A percentile compares a stretch with the other conserved stretches of the same genome.
Evolutionary conservation across 306 rosid genomes (phyloP).

Genomic region (Geum urbanum): DNA sequence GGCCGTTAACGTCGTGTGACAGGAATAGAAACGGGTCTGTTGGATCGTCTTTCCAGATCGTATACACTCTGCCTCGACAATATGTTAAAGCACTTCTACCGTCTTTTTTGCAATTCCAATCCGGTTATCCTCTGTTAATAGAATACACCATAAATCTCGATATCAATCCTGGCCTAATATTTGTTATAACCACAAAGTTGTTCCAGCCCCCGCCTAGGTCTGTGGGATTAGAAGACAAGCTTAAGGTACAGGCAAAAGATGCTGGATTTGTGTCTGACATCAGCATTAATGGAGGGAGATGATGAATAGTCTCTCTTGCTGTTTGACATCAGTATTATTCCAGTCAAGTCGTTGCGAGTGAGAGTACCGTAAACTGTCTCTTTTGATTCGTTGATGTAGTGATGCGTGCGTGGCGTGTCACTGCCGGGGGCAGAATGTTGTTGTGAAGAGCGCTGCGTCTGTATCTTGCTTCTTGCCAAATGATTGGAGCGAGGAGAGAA

Average conservation of each 20-base stretch:
- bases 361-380: too few species aligned
- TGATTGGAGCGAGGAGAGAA: too few species aligned
- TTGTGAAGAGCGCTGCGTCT: too few species aligned
- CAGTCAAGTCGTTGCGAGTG: too few species aligned
- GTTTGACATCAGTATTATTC: too few species aligned
- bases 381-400: too few species aligned
- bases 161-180: too few species aligned
- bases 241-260: background rate
- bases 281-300: background rate
- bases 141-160: background rate
- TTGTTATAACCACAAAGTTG: background rate
- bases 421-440: too few species aligned
- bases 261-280: background rate
- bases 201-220: background rate
- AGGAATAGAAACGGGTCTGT: background rate
- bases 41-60: background rate
- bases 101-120: background rate
- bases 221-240: background rate
- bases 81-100: background rate
- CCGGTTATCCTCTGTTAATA: background rate
- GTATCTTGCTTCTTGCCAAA: too few species aligned
- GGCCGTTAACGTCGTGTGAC: background rate
- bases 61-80: background rate
- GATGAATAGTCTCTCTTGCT: too few species aligned
- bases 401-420: too few species aligned